Evolutionary conservation across 306 rosid genomes (phyloP).

Genomic region (Prosopis cineraria): DNA sequence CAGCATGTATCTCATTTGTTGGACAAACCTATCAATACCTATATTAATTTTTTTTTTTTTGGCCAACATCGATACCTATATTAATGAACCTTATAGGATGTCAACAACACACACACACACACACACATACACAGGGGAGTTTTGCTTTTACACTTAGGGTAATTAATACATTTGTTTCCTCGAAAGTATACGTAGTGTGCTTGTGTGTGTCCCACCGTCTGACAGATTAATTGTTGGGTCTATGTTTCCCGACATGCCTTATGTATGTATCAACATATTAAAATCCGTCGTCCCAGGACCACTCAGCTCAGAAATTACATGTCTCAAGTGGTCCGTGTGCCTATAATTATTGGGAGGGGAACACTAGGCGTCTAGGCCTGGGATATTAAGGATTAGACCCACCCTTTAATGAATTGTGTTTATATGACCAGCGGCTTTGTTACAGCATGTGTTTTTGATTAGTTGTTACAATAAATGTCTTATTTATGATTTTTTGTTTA

Average conservation of each 20-base stretch:
- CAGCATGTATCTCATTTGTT: neutral
- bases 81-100: neutral
- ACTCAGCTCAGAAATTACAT: neutral
- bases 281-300: neutral
- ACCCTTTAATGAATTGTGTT: neutral
- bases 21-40: neutral
- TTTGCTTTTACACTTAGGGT: neutral
- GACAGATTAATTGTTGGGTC: constrained; percentile 32
- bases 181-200: too few relatives aligned
- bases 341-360: neutral
- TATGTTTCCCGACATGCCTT: neutral
- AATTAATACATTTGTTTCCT: neutral
- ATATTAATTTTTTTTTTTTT: too few relatives aligned
- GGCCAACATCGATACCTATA: too few relatives aligned
- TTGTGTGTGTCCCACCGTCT: neutral
- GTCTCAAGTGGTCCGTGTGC: neutral
- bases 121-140: neutral
- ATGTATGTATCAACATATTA: too few relatives aligned
- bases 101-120: too few relatives aligned
- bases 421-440: neutral
- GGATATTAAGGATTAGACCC: neutral
- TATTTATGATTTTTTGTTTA: neutral
- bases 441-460: neutral
- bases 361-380: neutral
- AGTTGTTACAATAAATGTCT: neutral